These are phyloP conservation scores for Rozella allomycis DNA, from an alignment of 371 early-diverging fungal species.

Conservation along the genomic window DNA sequence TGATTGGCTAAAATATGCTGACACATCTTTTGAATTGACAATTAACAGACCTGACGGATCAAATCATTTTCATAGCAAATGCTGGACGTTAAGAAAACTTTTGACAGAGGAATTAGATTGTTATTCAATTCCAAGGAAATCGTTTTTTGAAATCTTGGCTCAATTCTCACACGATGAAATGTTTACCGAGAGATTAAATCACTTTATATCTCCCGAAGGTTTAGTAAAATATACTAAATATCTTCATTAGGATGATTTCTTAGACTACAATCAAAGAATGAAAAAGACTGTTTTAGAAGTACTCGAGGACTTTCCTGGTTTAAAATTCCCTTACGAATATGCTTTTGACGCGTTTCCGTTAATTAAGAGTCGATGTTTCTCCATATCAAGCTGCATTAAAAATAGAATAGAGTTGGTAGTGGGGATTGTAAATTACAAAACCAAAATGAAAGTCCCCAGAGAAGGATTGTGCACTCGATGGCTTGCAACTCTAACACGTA, in stretches of 20 bases:
- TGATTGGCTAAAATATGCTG: constrained; percentile 45
- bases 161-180: constrained; percentile 46
- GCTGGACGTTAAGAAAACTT: constrained; percentile 42
- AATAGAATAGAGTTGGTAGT: constrained; percentile 43
- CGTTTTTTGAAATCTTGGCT: constrained; percentile 63
- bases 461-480: constrained; percentile 63
- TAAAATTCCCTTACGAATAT: constrained; percentile 42
- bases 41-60: constrained; percentile 14
- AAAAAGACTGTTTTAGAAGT: constrained; percentile 58
- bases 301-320: constrained; percentile 51
- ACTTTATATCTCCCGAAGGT: constrained; percentile 53
- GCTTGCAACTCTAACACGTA: constrained; percentile 24
- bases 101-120: constrained; percentile 45
- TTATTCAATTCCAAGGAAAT: constrained; percentile 52
- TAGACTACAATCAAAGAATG: constrained; percentile 50
- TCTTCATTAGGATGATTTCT: constrained; percentile 48
- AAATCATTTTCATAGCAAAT: neutral
- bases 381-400: constrained; percentile 42
- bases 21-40: constrained; percentile 29
- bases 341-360: constrained; percentile 56
- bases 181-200: constrained; percentile 52
- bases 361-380: constrained; percentile 55
- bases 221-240: constrained; percentile 19
- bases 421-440: constrained; percentile 65
- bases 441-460: constrained; percentile 40